phyloP scores from a whole-genome alignment of 163 green algal genomes.

The Chlamydomonas reinhardtii region DNA sequence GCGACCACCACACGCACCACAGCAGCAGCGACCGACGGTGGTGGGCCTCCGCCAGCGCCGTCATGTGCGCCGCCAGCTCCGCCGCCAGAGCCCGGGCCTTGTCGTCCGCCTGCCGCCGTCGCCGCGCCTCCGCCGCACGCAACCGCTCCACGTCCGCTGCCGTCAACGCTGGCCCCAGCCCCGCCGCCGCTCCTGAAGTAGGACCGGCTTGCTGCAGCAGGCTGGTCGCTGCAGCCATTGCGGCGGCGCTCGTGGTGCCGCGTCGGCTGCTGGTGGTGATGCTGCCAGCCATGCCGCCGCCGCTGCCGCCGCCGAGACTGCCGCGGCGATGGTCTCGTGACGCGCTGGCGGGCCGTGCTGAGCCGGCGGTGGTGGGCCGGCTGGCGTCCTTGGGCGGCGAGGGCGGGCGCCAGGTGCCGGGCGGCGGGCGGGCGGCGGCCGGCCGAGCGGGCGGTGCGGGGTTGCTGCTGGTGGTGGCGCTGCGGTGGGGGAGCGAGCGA shows the following conservation, averaged over 20 bases:
- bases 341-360: no score
- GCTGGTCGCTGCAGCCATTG: no score
- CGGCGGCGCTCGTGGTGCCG: no score
- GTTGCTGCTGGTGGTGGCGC: no score
- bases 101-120: constrained; percentile 21
- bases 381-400: background rate
- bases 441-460: no score
- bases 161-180: background rate
- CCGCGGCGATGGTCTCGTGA: no score
- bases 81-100: background rate
- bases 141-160: constrained; percentile 21
- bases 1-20: background rate
- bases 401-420: background rate
- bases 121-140: constrained; percentile 32
- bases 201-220: background rate
- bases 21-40: background rate
- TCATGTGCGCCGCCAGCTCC: constrained; percentile 10
- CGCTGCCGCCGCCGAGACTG: no score
- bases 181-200: background rate
- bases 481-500: no score
- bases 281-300: no score
- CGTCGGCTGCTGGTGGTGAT: no score
- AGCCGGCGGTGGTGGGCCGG: background rate
- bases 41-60: constrained; percentile 28
- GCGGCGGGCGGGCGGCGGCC: background rate